phyloP scores from a whole-genome alignment of 2,329 filamentous ascomycete genomes.

The Xylariaceae sp. region DNA sequence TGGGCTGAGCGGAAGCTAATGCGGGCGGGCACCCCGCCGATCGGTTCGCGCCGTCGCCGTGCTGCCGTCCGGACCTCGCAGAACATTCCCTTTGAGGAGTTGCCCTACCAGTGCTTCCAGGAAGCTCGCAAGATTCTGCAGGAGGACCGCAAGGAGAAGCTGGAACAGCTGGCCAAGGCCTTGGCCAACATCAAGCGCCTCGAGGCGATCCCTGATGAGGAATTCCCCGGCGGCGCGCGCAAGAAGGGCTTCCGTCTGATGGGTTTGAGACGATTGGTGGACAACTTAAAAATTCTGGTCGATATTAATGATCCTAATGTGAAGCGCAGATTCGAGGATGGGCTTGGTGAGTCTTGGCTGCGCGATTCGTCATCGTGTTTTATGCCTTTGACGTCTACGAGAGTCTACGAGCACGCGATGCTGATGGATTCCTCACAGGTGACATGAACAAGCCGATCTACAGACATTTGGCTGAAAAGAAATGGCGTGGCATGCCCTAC shows the following conservation, averaged over 20 bases:
- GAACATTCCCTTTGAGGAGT: constrained; percentile 80
- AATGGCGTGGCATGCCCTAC: constrained; percentile 82
- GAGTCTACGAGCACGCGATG: not conserved
- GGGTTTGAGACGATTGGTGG: constrained; percentile 66
- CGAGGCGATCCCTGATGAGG: constrained; percentile 51
- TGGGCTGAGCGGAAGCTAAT: constrained; percentile 64
- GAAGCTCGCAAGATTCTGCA: constrained; percentile 81
- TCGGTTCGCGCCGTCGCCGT: constrained; percentile 81
- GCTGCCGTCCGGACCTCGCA: constrained; percentile 59
- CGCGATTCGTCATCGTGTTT: not conserved
- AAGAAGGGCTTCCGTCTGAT: constrained; percentile 62
- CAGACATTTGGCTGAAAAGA: constrained; percentile 76
- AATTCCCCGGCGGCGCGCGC: constrained; percentile 56
- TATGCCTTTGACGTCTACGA: not conserved
- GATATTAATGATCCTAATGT: constrained; percentile 94
- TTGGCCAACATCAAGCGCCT: constrained; percentile 63
- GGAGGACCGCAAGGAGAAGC: constrained; percentile 74
- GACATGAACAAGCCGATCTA: constrained; percentile 98
- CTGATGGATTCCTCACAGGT: constrained; percentile 46
- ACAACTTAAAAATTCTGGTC: constrained; percentile 78
- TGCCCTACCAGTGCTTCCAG: constrained; percentile 97
- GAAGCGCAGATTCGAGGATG: constrained; percentile 92
- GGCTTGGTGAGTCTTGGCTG: constrained; percentile 57
- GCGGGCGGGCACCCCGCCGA: constrained; percentile 61
- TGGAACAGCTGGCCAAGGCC: constrained; percentile 65